These are phyloP conservation scores for Calonectria pteridis DNA, from an alignment of 2,329 filamentous ascomycete genomes.

Conservation along the genomic window DNA sequence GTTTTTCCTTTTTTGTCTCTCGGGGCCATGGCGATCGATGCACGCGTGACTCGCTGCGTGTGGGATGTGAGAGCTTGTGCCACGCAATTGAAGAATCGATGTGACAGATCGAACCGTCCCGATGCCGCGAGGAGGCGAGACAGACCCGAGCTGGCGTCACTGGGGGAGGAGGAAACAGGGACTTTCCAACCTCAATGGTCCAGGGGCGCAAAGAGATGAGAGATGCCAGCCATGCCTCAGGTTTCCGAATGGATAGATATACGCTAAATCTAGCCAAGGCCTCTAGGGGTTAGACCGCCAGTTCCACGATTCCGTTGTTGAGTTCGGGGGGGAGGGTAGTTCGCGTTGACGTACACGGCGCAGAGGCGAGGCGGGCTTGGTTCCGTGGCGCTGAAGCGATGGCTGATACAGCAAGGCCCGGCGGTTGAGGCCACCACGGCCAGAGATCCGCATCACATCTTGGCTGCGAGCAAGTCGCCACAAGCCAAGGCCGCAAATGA, in stretches of 20 bases:
- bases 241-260: conserved; percentile 2
- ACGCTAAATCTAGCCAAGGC: neutral
- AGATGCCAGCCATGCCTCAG: neutral
- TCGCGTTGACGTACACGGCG: neutral
- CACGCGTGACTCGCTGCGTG: neutral
- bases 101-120: neutral
- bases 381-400: conserved; percentile 11
- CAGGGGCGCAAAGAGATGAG: neutral
- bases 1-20: neutral
- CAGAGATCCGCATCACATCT: conserved; percentile 8
- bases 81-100: neutral
- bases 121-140: neutral
- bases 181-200: neutral
- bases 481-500: neutral
- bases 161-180: neutral
- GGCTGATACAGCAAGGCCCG: neutral
- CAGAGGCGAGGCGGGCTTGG: neutral
- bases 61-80: neutral
- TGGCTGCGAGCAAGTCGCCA: conserved; percentile 2
- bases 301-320: neutral
- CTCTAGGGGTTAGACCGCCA: neutral
- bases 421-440: conserved; percentile 5
- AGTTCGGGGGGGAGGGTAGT: neutral
- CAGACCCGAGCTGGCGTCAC: neutral
- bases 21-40: neutral